Evolutionary conservation across 345 rosid species (phyloP), one percentile per base, ranked within the genome.

Genomic region (Ailanthus altissimus): DNA sequence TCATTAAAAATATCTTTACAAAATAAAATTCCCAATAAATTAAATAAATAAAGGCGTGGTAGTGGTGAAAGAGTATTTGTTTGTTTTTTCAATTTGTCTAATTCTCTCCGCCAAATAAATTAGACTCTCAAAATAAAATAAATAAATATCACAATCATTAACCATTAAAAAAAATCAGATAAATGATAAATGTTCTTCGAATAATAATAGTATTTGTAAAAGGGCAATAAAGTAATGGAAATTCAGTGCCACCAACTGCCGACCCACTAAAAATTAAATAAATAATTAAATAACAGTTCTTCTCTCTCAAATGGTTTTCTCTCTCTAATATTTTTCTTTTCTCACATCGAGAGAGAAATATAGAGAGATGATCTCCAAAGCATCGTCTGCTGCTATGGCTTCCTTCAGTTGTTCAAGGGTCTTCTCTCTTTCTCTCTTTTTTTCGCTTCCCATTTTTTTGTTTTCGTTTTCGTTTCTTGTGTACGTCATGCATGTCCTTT

Each of bases 351-450:
- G 9, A 36, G 50, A 75, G 89, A 51, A 80, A 88, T 90, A 92
- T 92, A 90, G 38, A 32, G 38, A 32, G 67, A 83, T 88, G 82
- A 90, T 94, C 84, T 85, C 88, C 50, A 92, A 89, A 82, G 93
- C 93, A 71, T 94, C 98, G 60, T 91, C 85, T 75, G 79, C 89
- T 78, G 80, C 89, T 64, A 89, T 89, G 91, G 87, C 97, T 63
- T 90, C 97, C 86, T 70, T 92, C 79, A 85, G 91, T 72, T 84
- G 94, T 78, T 83, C 94, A 26, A 87, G 83, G 93, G 97, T 94
- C 67, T 70, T 64, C 74, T 5, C 49, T 25, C 32, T 76, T 16
- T 70, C 25, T 4, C 58, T 43, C 10, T 15, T 74, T 32, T 32
- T 32, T 32, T 18, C 38, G 11, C 18, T 21, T 63, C 0, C 4